These are phyloP conservation scores for Colletotrichum tofieldiae DNA, from an alignment of 2,329 filamentous ascomycete species.

Conservation along the genomic window DNA sequence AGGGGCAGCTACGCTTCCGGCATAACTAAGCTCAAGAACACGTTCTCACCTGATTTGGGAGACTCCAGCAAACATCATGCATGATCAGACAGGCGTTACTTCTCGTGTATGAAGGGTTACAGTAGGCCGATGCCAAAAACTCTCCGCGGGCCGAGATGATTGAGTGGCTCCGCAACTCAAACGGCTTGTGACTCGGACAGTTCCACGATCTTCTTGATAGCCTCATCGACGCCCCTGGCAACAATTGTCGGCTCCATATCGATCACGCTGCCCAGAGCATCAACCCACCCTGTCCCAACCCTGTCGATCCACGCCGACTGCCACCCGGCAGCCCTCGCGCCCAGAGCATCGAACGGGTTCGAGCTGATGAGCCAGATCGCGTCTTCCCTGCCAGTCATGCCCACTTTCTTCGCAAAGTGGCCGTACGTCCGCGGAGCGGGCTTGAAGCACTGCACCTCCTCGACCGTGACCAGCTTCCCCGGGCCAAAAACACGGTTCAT, in stretches of 20 bases:
- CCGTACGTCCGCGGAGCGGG: conserved; percentile 74
- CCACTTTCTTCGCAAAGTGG: conserved; percentile 68
- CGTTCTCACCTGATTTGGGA: background rate
- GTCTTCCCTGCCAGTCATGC: conserved; percentile 60
- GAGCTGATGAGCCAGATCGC: conserved; percentile 79
- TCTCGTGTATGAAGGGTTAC: background rate
- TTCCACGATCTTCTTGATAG: conserved; percentile 58
- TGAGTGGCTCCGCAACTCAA: background rate
- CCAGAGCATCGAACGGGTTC: conserved; percentile 82
- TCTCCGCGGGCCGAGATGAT: background rate
- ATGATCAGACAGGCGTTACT: background rate
- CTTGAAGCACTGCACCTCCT: conserved; percentile 75
- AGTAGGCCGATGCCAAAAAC: background rate
- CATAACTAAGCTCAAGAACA: conserved; percentile 9
- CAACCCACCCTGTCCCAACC: conserved; percentile 74
- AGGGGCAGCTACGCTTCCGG: background rate
- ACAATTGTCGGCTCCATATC: conserved; percentile 67
- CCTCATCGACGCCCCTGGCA: conserved; percentile 70
- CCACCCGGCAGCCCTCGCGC: conserved; percentile 74
- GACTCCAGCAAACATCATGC: conserved; percentile 5
- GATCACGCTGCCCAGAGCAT: conserved; percentile 68
- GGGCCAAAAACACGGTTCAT: conserved; percentile 60
- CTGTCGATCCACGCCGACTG: conserved; percentile 79
- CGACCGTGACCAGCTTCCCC: conserved; percentile 70
- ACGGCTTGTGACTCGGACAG: background rate